Conservation (phyloP, 2,329 filamentous ascomycete genomes). For the Curvularia sp. region DNA sequence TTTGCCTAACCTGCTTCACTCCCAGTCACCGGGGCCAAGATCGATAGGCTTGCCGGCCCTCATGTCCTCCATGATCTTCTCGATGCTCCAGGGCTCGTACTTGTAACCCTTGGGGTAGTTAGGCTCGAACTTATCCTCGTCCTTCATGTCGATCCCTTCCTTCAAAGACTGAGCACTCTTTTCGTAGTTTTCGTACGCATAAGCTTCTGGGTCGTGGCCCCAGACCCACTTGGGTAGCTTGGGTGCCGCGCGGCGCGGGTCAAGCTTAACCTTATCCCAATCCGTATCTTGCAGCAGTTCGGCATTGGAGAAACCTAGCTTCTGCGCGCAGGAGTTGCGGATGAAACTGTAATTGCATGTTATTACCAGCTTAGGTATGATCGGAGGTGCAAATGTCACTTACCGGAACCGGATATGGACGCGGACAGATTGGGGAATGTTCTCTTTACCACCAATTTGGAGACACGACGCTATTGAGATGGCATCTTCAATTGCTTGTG, state of each 20-base stretch:
- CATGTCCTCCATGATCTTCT: constrained; percentile 53
- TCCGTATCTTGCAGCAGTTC: constrained; percentile 58
- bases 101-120: constrained; percentile 55
- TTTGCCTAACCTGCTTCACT: constrained; percentile 22
- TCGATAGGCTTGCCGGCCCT: constrained; percentile 45
- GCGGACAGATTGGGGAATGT: constrained; percentile 50
- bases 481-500: constrained; percentile 57
- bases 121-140: constrained; percentile 51
- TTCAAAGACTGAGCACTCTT: constrained; percentile 53
- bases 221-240: constrained; percentile 58
- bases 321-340: constrained; percentile 58
- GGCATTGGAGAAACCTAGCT: constrained; percentile 57
- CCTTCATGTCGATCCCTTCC: constrained; percentile 52
- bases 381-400: constrained; percentile 9
- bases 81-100: constrained; percentile 53
- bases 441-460: constrained; percentile 53
- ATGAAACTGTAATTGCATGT: constrained; percentile 47
- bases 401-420: constrained; percentile 53
- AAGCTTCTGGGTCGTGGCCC: constrained; percentile 55
- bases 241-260: constrained; percentile 53
- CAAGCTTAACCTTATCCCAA: constrained; percentile 57
- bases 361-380: constrained; percentile 1
- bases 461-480: constrained; percentile 56
- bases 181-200: constrained; percentile 55
- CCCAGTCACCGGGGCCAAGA: constrained; percentile 48